These are phyloP conservation scores for Dioszegia aurantiaca DNA, from an alignment of 768 basidiomycete genomes.

Conservation along the genomic window DNA sequence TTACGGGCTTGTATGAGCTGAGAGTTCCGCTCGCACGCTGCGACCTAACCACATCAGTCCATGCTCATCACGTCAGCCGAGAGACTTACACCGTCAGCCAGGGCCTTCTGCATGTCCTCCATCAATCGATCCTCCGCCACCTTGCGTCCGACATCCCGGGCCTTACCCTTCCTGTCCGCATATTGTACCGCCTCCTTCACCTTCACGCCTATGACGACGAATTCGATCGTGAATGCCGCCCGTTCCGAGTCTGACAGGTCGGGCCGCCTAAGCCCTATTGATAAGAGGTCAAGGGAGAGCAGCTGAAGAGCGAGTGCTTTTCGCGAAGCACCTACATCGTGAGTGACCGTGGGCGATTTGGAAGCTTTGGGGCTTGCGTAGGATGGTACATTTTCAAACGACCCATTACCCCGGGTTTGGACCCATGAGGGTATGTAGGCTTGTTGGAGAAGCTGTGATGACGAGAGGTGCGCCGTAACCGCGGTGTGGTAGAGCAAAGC, in stretches of 20 bases:
- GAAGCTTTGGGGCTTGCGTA: neutral
- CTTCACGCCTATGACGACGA: constrained; percentile 30
- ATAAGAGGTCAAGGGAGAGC: constrained; percentile 30
- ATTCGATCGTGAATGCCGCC: constrained; percentile 34
- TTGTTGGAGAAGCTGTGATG: constrained; percentile 31
- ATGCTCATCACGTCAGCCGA: neutral
- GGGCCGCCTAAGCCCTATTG: constrained; percentile 17
- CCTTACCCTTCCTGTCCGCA: constrained; percentile 2
- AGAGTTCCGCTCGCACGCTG: constrained; percentile 3
- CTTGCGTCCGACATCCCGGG: constrained; percentile 10
- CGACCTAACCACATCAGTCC: constrained; percentile 1
- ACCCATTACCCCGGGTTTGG: neutral
- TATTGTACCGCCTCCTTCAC: constrained; percentile 12
- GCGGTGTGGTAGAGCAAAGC: constrained; percentile 35
- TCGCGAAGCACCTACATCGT: constrained; percentile 20
- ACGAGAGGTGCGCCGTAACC: constrained; percentile 29
- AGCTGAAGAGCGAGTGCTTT: constrained; percentile 29
- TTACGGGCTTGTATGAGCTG: constrained; percentile 1
- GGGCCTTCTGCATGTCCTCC: constrained; percentile 22
- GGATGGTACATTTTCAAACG: neutral
- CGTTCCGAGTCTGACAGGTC: constrained; percentile 32
- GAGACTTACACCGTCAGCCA: constrained; percentile 24
- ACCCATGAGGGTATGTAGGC: constrained; percentile 30
- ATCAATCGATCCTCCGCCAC: constrained; percentile 9
- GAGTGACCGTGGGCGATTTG: neutral